Evolutionary conservation across 495 filamentous ascomycete species (phyloP).

Genomic region (Annulohypoxylon maeteangense): DNA sequence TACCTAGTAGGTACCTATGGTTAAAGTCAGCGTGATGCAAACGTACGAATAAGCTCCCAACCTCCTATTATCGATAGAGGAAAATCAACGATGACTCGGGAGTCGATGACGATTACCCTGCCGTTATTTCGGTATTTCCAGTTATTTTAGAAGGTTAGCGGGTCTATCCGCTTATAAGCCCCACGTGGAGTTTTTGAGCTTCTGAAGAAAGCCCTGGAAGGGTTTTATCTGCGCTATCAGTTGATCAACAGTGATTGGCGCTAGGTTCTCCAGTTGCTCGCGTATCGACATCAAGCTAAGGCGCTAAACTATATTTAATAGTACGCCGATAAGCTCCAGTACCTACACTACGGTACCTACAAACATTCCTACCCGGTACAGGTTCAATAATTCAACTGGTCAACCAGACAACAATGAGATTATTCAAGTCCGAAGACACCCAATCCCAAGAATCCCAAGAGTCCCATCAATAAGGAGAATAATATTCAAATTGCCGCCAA

Average conservation of each 20-base stretch:
- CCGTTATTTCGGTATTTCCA: neutral
- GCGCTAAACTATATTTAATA: constrained; percentile 30
- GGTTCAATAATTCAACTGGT: neutral
- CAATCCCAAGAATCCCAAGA: neutral
- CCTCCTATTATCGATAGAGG: neutral
- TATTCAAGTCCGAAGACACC: neutral
- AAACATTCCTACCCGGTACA: neutral
- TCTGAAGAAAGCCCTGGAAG: neutral
- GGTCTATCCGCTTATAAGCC: constrained; percentile 26
- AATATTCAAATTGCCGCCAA: constrained; percentile 11
- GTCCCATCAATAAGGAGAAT: neutral
- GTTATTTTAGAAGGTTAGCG: constrained; percentile 6
- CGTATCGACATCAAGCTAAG: constrained; percentile 34
- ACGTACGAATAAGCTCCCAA: constrained; percentile 4
- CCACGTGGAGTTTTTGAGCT: constrained; percentile 15
- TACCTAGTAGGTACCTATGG: no score
- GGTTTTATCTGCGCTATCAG: constrained; percentile 18
- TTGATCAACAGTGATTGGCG: constrained; percentile 31
- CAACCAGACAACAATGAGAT: constrained; percentile 8
- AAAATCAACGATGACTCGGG: neutral
- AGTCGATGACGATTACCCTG: constrained; percentile 11
- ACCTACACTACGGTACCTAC: neutral
- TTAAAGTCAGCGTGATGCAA: neutral
- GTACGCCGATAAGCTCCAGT: neutral
- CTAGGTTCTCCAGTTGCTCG: constrained; percentile 28